phyloP scores from a whole-genome alignment of 306 rosid genomes.

The Carpinus viminea region DNA sequence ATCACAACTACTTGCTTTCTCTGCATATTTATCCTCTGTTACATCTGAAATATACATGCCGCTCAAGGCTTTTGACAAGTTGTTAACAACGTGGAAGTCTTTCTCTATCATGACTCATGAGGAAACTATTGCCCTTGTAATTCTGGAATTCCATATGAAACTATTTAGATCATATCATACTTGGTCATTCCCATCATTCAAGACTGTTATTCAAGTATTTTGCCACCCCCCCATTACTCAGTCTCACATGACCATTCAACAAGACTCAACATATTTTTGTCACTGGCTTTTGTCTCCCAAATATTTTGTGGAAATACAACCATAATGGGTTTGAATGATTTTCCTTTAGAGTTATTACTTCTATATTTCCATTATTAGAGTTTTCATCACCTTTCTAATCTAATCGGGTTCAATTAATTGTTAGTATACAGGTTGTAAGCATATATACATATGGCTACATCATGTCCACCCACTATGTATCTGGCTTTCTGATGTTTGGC shows the following conservation, averaged over 20 bases:
- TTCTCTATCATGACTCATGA: neutral
- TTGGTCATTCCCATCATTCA: neutral
- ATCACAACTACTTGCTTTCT: neutral
- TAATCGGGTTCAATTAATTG: neutral
- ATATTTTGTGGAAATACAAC: neutral
- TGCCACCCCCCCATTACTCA: neutral
- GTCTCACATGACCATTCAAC: neutral
- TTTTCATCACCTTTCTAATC: neutral
- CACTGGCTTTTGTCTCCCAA: neutral
- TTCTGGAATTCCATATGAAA: neutral
- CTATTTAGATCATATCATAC: too few species aligned
- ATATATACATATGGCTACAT: neutral
- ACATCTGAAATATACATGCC: conserved; percentile 1
- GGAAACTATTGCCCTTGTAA: neutral
- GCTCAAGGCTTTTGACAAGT: neutral
- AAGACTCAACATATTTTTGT: neutral
- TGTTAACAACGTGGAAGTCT: conserved; percentile 3
- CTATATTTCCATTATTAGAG: neutral
- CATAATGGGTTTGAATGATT: neutral
- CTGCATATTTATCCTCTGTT: neutral
- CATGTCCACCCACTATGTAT: too few species aligned
- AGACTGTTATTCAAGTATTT: neutral
- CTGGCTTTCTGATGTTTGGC: neutral
- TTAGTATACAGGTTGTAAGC: neutral
- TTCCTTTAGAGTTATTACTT: neutral